These are phyloP conservation scores for Umbilicus rupestris DNA, from an alignment of 164 flowering plant species.

Conservation along the genomic window DNA sequence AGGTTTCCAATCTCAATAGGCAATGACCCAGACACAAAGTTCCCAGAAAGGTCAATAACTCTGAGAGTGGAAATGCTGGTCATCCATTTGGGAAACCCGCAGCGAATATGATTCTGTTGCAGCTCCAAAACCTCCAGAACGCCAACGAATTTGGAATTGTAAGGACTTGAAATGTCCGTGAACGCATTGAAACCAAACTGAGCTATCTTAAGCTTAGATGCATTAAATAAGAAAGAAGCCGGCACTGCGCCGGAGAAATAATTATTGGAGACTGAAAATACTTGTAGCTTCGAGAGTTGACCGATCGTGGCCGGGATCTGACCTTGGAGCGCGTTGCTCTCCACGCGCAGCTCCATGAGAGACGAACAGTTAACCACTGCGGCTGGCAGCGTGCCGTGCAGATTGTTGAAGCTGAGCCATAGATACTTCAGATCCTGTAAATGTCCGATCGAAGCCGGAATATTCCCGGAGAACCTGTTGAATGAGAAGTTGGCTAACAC, in stretches of 20 bases:
- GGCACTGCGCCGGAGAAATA: constrained; percentile 57
- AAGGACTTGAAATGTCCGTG: constrained; percentile 42
- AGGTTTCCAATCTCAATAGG: constrained; percentile 39
- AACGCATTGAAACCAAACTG: constrained; percentile 59
- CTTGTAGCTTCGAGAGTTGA: constrained; percentile 42
- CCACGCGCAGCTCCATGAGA: constrained; percentile 58
- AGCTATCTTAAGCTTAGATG: constrained; percentile 36
- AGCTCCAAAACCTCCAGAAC: constrained; percentile 51
- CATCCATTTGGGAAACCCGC: constrained; percentile 55
- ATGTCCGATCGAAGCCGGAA: constrained; percentile 60
- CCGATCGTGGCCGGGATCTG: constrained; percentile 57
- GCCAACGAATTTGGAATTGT: constrained; percentile 20
- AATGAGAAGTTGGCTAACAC: constrained; percentile 58
- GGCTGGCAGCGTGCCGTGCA: constrained; percentile 71
- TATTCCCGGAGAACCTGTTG: constrained; percentile 48
- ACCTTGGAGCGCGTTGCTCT: constrained; percentile 50
- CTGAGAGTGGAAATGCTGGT: constrained; percentile 26
- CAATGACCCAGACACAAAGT: constrained; percentile 37
- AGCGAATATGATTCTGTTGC: constrained; percentile 42
- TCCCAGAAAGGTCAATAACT: constrained; percentile 37
- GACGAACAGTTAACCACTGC: constrained; percentile 69
- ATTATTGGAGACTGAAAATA: constrained; percentile 56
- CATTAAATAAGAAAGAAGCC: constrained; percentile 34
- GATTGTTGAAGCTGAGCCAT: constrained; percentile 53
- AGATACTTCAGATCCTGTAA: constrained; percentile 49